These are phyloP conservation scores for Sordariomycetes sp. DNA, from an alignment of 2,329 filamentous ascomycete genomes.

Conservation along the genomic window DNA sequence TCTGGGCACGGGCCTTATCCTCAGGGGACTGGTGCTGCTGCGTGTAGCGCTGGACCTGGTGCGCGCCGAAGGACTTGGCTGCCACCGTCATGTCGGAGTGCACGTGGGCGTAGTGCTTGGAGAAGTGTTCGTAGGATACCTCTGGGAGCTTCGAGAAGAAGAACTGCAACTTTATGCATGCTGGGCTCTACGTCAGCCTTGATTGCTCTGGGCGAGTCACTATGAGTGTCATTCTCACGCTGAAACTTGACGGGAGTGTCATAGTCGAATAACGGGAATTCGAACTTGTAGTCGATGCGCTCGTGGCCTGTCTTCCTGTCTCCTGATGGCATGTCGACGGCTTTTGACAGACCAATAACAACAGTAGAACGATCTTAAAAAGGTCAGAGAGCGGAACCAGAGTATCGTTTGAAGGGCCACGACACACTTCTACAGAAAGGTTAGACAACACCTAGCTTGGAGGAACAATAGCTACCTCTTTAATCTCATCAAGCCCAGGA, in stretches of 20 bases:
- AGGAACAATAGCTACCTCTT: too few relatives aligned
- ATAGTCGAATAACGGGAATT: constrained; percentile 8
- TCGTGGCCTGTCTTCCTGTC: constrained; percentile 5
- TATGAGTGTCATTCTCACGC: constrained; percentile 4
- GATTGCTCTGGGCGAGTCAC: too few relatives aligned
- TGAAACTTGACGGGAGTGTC: constrained; percentile 8
- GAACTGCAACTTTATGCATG: constrained; percentile 9
- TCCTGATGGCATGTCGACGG: neutral
- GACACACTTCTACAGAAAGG: too few relatives aligned
- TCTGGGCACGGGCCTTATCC: constrained; percentile 6
- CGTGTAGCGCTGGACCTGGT: constrained; percentile 9
- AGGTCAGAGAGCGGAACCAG: too few relatives aligned
- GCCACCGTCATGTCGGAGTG: constrained; percentile 10
- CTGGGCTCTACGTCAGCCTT: constrained; percentile 1
- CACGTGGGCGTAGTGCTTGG: constrained; percentile 8
- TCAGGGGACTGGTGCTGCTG: constrained; percentile 11
- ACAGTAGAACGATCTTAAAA: too few relatives aligned
- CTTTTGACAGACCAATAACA: too few relatives aligned
- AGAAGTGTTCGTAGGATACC: constrained; percentile 10
- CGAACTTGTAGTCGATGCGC: constrained; percentile 9
- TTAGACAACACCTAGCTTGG: too few relatives aligned
- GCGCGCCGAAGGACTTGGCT: constrained; percentile 8
- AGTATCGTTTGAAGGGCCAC: too few relatives aligned
- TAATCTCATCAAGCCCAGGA: too few relatives aligned
- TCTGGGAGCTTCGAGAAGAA: constrained; percentile 9